These are phyloP conservation scores for Talaromyces stipitatus DNA, from an alignment of 495 filamentous ascomycete genomes.

Conservation along the genomic window DNA sequence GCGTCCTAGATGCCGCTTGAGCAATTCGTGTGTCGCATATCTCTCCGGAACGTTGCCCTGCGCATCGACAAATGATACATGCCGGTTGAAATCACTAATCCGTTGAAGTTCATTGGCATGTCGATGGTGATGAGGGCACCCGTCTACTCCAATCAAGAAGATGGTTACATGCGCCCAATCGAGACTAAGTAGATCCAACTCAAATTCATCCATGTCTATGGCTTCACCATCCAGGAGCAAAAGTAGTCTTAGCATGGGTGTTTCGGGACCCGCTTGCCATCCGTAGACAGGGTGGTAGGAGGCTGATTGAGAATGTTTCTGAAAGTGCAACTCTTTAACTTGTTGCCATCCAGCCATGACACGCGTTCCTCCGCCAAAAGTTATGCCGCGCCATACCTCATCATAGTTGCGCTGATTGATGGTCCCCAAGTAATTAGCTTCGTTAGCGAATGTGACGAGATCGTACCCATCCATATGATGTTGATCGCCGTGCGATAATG, in stretches of 20 bases:
- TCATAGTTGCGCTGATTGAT: slow-evolving; percentile 32
- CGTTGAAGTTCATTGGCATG: slow-evolving; percentile 40
- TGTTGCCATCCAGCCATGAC: slow-evolving; percentile 45
- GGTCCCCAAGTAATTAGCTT: slow-evolving; percentile 26
- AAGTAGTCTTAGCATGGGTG: slow-evolving; percentile 35
- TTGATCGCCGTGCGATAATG: slow-evolving; percentile 37
- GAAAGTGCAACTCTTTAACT: slow-evolving; percentile 40
- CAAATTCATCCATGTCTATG: slow-evolving; percentile 44
- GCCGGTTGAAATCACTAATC: slow-evolving; percentile 39
- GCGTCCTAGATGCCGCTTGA: slow-evolving; percentile 40
- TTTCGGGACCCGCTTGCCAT: slow-evolving; percentile 40
- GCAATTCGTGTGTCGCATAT: slow-evolving; percentile 38
- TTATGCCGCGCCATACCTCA: slow-evolving; percentile 23
- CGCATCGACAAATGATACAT: slow-evolving; percentile 41
- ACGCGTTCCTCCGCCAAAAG: slow-evolving; percentile 29
- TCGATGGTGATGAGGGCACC: slow-evolving; percentile 41
- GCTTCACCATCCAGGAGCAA: slow-evolving; percentile 39
- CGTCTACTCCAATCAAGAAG: slow-evolving; percentile 42
- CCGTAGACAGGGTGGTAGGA: slow-evolving; percentile 38
- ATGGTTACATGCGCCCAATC: slow-evolving; percentile 43
- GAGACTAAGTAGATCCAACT: slow-evolving; percentile 36
- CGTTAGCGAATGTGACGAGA: slow-evolving; percentile 31
- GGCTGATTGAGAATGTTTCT: slow-evolving; percentile 37
- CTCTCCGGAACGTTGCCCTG: slow-evolving; percentile 41
- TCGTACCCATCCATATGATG: slow-evolving; percentile 27